Conservation (phyloP, 2,329 filamentous ascomycete genomes). For the Penicillium vulpinum region DNA sequence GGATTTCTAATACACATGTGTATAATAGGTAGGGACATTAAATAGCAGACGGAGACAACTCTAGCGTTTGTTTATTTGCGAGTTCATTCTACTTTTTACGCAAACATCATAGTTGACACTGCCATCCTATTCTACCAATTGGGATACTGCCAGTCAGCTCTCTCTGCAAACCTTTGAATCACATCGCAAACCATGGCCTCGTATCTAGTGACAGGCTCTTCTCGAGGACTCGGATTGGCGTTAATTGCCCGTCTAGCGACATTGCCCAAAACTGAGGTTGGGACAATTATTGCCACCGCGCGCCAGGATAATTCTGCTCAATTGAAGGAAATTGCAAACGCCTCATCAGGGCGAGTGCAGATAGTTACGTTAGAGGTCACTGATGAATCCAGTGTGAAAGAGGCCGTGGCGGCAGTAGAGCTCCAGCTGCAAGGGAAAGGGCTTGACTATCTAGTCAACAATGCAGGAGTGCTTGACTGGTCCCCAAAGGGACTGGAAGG, state of each 20-base stretch:
- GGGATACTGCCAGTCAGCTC: no score
- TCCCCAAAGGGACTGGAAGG: constrained; percentile 16
- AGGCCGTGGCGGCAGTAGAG: constrained; percentile 38
- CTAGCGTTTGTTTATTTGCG: background rate
- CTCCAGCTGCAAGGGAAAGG: constrained; percentile 38
- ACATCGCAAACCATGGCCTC: constrained; percentile 30
- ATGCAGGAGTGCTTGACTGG: constrained; percentile 39
- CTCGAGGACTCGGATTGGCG: constrained; percentile 41
- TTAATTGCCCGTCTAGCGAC: constrained; percentile 32
- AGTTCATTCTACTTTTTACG: background rate
- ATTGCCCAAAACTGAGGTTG: constrained; percentile 36
- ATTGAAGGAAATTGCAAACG: constrained; percentile 38
- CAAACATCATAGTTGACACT: background rate
- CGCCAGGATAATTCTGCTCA: constrained; percentile 34
- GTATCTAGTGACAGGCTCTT: constrained; percentile 41
- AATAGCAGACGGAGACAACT: background rate
- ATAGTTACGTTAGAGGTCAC: constrained; percentile 44
- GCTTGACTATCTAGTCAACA: constrained; percentile 51
- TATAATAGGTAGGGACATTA: background rate
- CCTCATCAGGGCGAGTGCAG: constrained; percentile 38
- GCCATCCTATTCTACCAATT: background rate
- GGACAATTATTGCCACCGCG: constrained; percentile 45
- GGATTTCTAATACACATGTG: no score
- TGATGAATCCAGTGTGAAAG: constrained; percentile 33
- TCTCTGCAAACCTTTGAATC: no score